Base-by-base conservation (phyloP, 2,329 filamentous ascomycete species). In the Claviceps spartinae region DNA sequence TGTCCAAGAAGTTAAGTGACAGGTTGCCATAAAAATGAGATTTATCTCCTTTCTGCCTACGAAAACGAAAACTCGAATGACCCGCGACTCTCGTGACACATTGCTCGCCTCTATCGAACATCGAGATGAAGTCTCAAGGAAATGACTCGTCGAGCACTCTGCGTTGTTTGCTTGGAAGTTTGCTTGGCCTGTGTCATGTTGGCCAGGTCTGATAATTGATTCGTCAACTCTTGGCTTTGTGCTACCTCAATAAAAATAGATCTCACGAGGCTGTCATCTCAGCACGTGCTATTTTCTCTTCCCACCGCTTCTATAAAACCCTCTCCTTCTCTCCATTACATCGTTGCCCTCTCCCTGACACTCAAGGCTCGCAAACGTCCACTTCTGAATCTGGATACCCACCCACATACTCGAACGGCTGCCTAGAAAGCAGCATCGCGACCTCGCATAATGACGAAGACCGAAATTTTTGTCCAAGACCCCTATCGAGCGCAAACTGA, bases 391-490 rank as follows among this genome's bases (percentile, higher is more conserved):
- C 40, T 13, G 18, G 3, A 13, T 9, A 30, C 40, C 30, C 30
- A 7, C 30, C 30, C 30, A 34, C 30, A 34, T 34, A 11, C 30
- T 34, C 30, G 1, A 41, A 13, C 22, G 14, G 5, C 40, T 42
- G 37, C 6, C 36, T 30, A 44, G 20, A 24, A 16, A 20, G 20
- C 13, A 20, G 20, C 2, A n/a, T 22, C 26, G 18, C 11, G 2
- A 26, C 14, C n/a, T 24, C 46, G 18, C 45, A 54, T 36, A n/a
- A 58, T 59, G 55, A 22, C 51, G 30, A 36, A 46, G 30, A 51
- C 51, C 37, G 44, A 37, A 7, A 56, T 67, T 44, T 55, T 48
- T 38, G 51, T 63, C 38, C 60, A 63, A 22, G 63, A 62, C 8
- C 60, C 63, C 4, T 47, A 55, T 7, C 49, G 54, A 34, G 54